Base-by-base conservation (phyloP, 345 rosid genomes). In the Eucalyptus lansdowneana region DNA sequence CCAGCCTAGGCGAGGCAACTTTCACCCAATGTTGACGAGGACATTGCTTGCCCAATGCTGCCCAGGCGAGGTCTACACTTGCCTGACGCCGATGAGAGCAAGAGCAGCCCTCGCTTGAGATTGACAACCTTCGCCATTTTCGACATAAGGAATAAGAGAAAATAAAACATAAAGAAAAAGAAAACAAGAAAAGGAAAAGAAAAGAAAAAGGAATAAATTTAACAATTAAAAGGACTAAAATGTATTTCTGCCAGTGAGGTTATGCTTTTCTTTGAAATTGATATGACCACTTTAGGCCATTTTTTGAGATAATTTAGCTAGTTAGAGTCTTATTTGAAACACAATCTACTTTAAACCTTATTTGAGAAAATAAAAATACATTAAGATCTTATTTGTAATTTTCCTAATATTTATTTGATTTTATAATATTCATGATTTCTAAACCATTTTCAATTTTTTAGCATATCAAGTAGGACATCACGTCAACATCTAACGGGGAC, bases 31-130 rank as follows among this genome's bases (percentile, higher is more conserved):
- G 11, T 53, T 53, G 25, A 53, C 1, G 2, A 53, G 58, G 58
- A 53, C 5, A 53, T 53, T 5, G 1, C 11, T 53, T 0, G 1
- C 58, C 1, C 5, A 1, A 53, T 3, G 58, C 0, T 0, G 0
- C 58, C 0, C 0, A 19, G 4, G 58, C 0, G 11, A 53, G 58
- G 58, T 1, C 58, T 53, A 21, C 58, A 25, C 11, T 53, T 3
- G 58, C 58, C 0, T 53, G 25, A 53, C 1, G 25, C 0, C 11
- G 0, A 4, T 0, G 0, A 53, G 25, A 2, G 58, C 2, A 0
- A 53, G 58, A 3, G 9, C 11, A 8, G 0, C 1, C 11, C 24
- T 53, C 21, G 58, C 58, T 1, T 1, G 10, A 53, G 24, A 53
- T 53, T 0, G 0, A 1, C 11, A 19, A 0, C 58, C 11, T 53